Conservation (phyloP, 2,329 filamentous ascomycete genomes). For the Colletotrichum nymphaeae region DNA sequence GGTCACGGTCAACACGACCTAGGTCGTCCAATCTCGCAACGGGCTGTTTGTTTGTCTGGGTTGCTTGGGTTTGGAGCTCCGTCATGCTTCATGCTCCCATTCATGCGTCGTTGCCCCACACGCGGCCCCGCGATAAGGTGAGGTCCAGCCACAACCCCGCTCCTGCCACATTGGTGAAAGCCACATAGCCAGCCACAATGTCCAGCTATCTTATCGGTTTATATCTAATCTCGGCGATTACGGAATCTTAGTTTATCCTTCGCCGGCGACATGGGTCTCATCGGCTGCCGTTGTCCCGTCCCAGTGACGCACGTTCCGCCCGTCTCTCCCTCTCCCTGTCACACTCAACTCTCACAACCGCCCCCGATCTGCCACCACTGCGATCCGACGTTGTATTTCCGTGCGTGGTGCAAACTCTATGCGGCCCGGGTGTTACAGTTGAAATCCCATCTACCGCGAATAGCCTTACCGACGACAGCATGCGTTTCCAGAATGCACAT, state of each 20-base stretch:
- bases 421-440: conserved; percentile 13
- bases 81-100: conserved; percentile 33
- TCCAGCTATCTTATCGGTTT: not conserved
- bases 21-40: conserved; percentile 17
- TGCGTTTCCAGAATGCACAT: not conserved
- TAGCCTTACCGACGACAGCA: conserved; percentile 3
- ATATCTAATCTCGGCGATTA: not conserved
- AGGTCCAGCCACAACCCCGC: conserved; percentile 14
- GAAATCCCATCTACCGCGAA: conserved; percentile 1
- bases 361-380: conserved; percentile 9
- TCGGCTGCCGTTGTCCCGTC: not conserved
- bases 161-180: not conserved
- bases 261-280: not conserved
- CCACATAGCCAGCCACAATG: fast-evolving
- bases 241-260: not conserved
- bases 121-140: not conserved
- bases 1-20: conserved; percentile 12
- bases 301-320: not conserved
- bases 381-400: conserved; percentile 27
- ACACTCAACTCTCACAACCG: not conserved
- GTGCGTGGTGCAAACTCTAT: conserved; percentile 12
- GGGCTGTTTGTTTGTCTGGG: conserved; percentile 15
- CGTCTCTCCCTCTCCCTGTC: not conserved
- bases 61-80: conserved; percentile 27
- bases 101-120: conserved; percentile 26